Evolutionary conservation across 192 early-diverging fungal species (phyloP).

Genomic region (Fimicolochytrium jonesii): DNA sequence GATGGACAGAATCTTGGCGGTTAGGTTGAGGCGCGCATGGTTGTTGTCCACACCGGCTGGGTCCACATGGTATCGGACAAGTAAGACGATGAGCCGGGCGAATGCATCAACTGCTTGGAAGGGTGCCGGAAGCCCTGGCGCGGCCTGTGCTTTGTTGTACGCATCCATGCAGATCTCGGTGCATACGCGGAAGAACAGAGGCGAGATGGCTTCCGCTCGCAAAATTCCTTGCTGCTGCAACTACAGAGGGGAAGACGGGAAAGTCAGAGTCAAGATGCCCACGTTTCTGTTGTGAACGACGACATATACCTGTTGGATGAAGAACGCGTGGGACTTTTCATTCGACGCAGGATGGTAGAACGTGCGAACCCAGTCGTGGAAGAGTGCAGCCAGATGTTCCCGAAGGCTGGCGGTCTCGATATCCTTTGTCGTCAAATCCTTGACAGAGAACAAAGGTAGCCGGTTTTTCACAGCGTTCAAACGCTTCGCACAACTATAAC

Average conservation of each 20-base stretch:
- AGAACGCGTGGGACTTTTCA: conserved; percentile 63
- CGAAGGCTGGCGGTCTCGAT: conserved; percentile 51
- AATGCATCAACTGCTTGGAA: conserved; percentile 93
- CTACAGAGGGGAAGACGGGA: conserved; percentile 44
- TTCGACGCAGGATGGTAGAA: conserved; percentile 67
- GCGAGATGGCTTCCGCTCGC: conserved; percentile 68
- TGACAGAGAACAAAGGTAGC: conserved; percentile 28
- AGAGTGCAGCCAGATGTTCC: conserved; percentile 60
- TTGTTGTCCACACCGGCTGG: conserved; percentile 48
- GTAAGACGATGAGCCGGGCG: conserved; percentile 76
- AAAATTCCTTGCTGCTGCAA: conserved; percentile 74
- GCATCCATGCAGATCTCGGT: conserved; percentile 79
- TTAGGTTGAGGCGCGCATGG: conserved; percentile 58
- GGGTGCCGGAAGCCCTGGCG: conserved; percentile 41
- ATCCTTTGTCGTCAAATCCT: conserved; percentile 39
- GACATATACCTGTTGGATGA: conserved; percentile 58
- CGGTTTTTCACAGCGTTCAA: conserved; percentile 54
- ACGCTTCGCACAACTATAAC: conserved; percentile 21
- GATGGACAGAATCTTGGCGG: conserved; percentile 81
- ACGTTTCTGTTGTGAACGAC: no score
- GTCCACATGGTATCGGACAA: conserved; percentile 69
- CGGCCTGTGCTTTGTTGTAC: conserved; percentile 46
- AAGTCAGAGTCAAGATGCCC: no score
- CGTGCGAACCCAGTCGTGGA: conserved; percentile 79
- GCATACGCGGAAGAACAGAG: conserved; percentile 88